phyloP scores from a whole-genome alignment of 345 rosid species.

The Iberis pinnata region DNA sequence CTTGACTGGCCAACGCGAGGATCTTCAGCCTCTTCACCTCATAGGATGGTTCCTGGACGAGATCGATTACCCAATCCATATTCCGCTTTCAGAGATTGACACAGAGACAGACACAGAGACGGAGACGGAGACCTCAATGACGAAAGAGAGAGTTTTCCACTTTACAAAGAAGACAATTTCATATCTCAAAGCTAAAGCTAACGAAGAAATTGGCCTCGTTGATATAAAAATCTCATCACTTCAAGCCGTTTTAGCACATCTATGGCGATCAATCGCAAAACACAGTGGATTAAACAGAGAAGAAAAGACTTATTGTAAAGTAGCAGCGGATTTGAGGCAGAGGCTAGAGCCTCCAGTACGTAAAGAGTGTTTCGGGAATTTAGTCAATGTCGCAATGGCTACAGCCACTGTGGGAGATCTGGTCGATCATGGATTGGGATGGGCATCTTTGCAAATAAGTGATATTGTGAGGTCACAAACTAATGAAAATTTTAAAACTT shows the following conservation, averaged over 20 bases:
- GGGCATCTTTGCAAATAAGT: constrained; percentile 25
- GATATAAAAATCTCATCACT: constrained; percentile 24
- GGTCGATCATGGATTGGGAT: constrained; percentile 17
- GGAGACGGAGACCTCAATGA: not conserved
- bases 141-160: constrained; percentile 30
- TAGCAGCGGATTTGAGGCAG: constrained; percentile 24
- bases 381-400: constrained; percentile 1
- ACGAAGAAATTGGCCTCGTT: constrained; percentile 5
- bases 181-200: constrained; percentile 37
- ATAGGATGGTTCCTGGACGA: constrained; percentile 23
- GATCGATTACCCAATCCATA: constrained; percentile 10
- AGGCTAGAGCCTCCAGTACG: constrained; percentile 22
- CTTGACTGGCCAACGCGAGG: not conserved
- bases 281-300: constrained; percentile 3
- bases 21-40: constrained; percentile 14
- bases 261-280: constrained; percentile 24
- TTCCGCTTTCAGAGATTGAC: constrained; percentile 25
- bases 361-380: constrained; percentile 24
- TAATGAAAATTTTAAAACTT: constrained; percentile 5
- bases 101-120: too few species aligned
- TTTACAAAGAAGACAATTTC: constrained; percentile 23
- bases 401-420: constrained; percentile 19
- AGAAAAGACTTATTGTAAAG: constrained; percentile 17
- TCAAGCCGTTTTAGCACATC: constrained; percentile 28
- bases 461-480: constrained; percentile 16